Conservation (phyloP, 805 yeast species). For the Metschnikowia sp. region DNA sequence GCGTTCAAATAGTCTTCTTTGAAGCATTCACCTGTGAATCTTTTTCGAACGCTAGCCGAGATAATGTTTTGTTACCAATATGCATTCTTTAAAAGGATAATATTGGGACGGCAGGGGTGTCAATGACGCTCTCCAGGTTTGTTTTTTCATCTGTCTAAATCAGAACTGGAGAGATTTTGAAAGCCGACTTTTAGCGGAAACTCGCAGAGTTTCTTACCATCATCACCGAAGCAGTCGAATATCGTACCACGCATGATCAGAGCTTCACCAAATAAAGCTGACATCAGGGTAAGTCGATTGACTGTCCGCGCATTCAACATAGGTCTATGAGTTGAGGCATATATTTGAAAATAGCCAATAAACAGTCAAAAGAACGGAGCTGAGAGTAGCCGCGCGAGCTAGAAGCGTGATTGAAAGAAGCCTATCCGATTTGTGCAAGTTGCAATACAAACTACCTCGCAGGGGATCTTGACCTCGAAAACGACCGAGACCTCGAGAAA, state of each 20-base stretch:
- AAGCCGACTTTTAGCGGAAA: slow-evolving; percentile 10
- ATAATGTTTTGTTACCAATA: too few species aligned
- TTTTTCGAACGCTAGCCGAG: too few species aligned
- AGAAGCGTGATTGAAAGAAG: too few species aligned
- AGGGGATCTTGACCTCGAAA: slow-evolving; percentile 7
- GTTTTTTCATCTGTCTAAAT: slow-evolving; percentile 9
- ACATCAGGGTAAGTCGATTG: slow-evolving; percentile 5
- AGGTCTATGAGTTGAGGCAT: too few species aligned
- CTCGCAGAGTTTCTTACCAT: slow-evolving; percentile 30
- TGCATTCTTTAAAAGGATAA: too few species aligned
- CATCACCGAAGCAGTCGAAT: slow-evolving; percentile 38
- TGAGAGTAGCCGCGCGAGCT: too few species aligned
- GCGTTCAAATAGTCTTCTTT: too few species aligned
- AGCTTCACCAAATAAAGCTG: slow-evolving; percentile 32
- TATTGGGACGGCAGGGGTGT: not conserved
- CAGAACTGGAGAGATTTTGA: slow-evolving; percentile 8
- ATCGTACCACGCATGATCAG: slow-evolving; percentile 36
- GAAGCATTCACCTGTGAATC: too few species aligned
- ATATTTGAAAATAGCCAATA: too few species aligned
- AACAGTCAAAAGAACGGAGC: too few species aligned
- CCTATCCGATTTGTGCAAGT: too few species aligned
- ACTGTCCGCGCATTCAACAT: not conserved
- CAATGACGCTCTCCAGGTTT: slow-evolving; percentile 1
- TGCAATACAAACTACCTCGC: not conserved
- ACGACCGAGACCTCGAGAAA: slow-evolving; percentile 10